Evolutionary conservation across 192 early-diverging fungal genomes (phyloP).

Genomic region (Piromyces sp.): DNA sequence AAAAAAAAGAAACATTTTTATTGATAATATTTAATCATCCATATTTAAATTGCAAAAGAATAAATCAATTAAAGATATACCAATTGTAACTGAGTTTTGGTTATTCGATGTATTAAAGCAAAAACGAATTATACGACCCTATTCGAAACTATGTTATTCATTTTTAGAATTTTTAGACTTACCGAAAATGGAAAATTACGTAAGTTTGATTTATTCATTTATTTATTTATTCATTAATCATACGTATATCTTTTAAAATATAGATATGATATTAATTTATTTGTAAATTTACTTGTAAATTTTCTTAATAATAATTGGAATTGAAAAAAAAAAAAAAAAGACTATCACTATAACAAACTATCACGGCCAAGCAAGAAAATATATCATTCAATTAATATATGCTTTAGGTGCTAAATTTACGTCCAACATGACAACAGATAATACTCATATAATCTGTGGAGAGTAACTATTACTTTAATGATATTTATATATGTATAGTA

Average conservation of each 20-base stretch:
- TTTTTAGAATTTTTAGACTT: conserved; percentile 5
- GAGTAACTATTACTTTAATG: conserved; percentile 12
- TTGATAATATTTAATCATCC: too few relatives aligned
- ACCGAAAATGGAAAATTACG: conserved; percentile 22
- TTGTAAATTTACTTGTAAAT: too few relatives aligned
- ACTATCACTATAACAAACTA: conserved; percentile 55
- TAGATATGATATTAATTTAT: too few relatives aligned
- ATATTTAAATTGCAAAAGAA: not conserved
- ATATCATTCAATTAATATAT: conserved; percentile 40
- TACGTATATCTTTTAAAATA: too few relatives aligned
- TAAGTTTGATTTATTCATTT: too few relatives aligned
- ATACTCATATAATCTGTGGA: conserved; percentile 62
- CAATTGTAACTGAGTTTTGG: not conserved
- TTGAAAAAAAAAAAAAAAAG: conserved; percentile 4
- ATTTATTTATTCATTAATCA: too few relatives aligned
- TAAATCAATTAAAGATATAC: not conserved
- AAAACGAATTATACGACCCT: not conserved
- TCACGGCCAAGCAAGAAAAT: conserved; percentile 37
- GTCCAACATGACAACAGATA: conserved; percentile 34
- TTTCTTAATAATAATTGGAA: too few relatives aligned
- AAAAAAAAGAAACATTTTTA: too few relatives aligned
- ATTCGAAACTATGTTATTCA: not conserved
- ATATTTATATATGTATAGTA: too few relatives aligned
- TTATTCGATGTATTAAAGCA: not conserved
- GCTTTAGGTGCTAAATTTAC: conserved; percentile 48